phyloP scores from a whole-genome alignment of 192 early-diverging fungal genomes.

The Coemansia sp. region DNA sequence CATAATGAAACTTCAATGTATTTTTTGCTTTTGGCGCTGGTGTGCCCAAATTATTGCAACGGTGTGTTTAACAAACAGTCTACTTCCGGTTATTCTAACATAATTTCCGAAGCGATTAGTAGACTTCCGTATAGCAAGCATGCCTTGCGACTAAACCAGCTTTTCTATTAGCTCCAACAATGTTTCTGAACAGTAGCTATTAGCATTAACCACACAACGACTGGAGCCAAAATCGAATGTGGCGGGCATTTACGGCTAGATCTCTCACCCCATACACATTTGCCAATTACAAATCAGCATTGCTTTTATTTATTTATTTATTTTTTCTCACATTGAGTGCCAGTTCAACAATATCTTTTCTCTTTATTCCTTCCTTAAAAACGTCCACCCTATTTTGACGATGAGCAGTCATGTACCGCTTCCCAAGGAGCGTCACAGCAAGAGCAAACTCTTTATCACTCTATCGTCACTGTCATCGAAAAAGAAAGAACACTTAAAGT shows the following conservation, averaged over 20 bases:
- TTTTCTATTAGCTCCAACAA: background rate
- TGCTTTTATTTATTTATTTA: too few relatives aligned
- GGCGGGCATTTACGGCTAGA: too few relatives aligned
- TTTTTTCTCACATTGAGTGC: too few relatives aligned
- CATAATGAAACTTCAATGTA: background rate
- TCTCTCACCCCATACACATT: too few relatives aligned
- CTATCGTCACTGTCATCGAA: slow-evolving; percentile 38
- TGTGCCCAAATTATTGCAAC: background rate
- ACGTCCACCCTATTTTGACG: background rate
- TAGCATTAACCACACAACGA: too few relatives aligned
- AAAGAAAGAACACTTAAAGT: slow-evolving; percentile 26
- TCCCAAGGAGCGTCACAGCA: slow-evolving; percentile 46
- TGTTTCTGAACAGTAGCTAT: too few relatives aligned
- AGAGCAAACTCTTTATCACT: slow-evolving; percentile 52
- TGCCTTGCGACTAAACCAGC: background rate
- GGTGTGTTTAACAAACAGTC: background rate
- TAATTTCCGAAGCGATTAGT: background rate
- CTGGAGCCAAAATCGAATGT: too few relatives aligned
- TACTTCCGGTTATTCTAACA: background rate
- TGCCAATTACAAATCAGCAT: too few relatives aligned
- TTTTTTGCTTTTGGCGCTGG: background rate
- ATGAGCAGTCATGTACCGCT: slow-evolving; percentile 56
- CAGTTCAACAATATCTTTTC: too few relatives aligned
- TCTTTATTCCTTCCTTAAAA: too few relatives aligned
- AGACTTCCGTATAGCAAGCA: background rate